Percentiles rank a stretch among this genome's conserved stretches.
Evolutionary conservation across 225 moss, liverwort and hornwort species (phyloP).

Genomic region (Physcomitrellopsis africana): DNA sequence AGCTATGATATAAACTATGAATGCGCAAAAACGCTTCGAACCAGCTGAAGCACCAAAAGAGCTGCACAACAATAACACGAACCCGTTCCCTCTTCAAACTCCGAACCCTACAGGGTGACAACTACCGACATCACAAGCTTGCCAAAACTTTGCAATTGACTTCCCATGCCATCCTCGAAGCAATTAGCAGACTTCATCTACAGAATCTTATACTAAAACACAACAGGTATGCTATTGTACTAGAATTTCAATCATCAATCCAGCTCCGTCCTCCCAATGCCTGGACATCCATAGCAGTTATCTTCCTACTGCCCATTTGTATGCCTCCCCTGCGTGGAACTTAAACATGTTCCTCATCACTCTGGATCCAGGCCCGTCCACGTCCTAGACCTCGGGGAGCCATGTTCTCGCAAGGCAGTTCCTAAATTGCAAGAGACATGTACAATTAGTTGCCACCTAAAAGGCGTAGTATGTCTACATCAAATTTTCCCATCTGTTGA

Average conservation of each 20-base stretch:
- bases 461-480: constrained; percentile 22
- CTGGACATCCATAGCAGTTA: constrained; percentile 10
- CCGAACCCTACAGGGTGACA: constrained; percentile 51
- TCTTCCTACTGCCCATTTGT: constrained; percentile 23
- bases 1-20: constrained; percentile 22
- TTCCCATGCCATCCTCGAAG: constrained; percentile 23
- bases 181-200: constrained; percentile 15
- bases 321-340: constrained; percentile 11
- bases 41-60: constrained; percentile 30
- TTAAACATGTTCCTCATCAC: constrained; percentile 21
- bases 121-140: constrained; percentile 43
- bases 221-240: constrained; percentile 3
- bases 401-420: constrained; percentile 22
- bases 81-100: constrained; percentile 40
- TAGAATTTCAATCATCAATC: constrained; percentile 24
- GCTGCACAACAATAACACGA: constrained; percentile 30
- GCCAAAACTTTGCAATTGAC: constrained; percentile 25
- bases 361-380: constrained; percentile 18
- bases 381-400: constrained; percentile 9
- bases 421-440: constrained; percentile 9
- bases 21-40: constrained; percentile 27
- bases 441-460: constrained; percentile 9
- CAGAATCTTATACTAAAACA: constrained; percentile 16
- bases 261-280: constrained; percentile 12
- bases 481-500: not conserved